Base-by-base conservation (phyloP, 352 stramenopile genomes). In the Thalassiosira livingstoniorum region DNA sequence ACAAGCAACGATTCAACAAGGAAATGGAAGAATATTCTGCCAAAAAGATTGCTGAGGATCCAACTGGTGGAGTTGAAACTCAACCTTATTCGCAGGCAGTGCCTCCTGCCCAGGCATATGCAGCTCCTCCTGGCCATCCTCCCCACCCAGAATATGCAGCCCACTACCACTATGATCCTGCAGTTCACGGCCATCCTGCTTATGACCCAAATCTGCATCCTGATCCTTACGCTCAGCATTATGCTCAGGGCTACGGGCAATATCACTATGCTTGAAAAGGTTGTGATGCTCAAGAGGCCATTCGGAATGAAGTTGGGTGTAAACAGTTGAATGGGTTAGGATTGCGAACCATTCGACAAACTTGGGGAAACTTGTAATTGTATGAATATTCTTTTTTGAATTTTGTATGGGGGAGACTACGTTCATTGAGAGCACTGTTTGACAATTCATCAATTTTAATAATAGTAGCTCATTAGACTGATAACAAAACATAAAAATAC, bases 1-100 rank as follows among this genome's bases (percentile, higher is more conserved):
- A 96, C 72, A 95, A 95, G 67, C 61, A 89, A 39, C 84, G 93
- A 21, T 96, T 93, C 78, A 87, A 91, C 27, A 83, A 89, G 53
- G 89, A 95, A 63, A 95, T 93, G 86, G 83, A 92, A 62, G 79
- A 89, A 34, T 95, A 95, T 62, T 77, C 69, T n/a, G 78, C 78
- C 27, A 86, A 67, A n/a, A 67, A 62, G 15, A n/a, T 83, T 32
- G 61, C 58, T 13, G 39, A 55, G 0, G 27, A 61, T 34, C 78
- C 63, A 21, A 54, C 60, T 69, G 43, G 35, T 57, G n/a, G 32
- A 11, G 42, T 70, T 11, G 35, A 47, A 21, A 47, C 23, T 4
- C 21, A 73, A n/a, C 23, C 34, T 34, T 32, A 57, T 21, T 32
- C 31, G 31, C 70, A 84, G 23, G 45, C 7, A 4, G 7, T 23